phyloP scores from a whole-genome alignment of 2,329 filamentous ascomycete genomes.

The Thielaviopsis punctulata region DNA sequence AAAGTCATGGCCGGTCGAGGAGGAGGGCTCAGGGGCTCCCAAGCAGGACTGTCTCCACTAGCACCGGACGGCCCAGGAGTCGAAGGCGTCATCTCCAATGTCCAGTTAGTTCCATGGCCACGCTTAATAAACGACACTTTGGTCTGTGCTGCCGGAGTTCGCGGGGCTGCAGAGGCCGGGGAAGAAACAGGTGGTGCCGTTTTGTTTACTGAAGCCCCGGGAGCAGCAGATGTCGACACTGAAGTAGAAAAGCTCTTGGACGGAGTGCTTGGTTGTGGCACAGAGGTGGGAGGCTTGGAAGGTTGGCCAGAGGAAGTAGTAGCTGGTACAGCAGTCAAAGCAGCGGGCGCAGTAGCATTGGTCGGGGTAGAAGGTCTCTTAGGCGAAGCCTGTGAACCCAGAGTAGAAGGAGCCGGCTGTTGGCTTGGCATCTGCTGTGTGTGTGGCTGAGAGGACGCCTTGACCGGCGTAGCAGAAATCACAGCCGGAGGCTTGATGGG shows the following conservation, averaged over 20 bases:
- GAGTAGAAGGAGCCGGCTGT: background rate
- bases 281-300: background rate
- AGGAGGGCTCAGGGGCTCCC: slow-evolving; percentile 30
- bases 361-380: background rate
- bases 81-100: slow-evolving; percentile 36
- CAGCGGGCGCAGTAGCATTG: background rate
- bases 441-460: background rate
- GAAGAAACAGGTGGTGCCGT: no score
- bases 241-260: slow-evolving; percentile 2
- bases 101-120: slow-evolving; percentile 40
- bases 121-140: slow-evolving; percentile 16
- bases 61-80: slow-evolving; percentile 29
- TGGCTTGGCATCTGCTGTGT: background rate
- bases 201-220: background rate
- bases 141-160: slow-evolving; percentile 4
- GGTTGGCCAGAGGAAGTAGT: background rate
- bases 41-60: slow-evolving; percentile 33
- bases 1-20: background rate
- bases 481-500: background rate
- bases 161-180: background rate
- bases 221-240: background rate
- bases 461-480: background rate
- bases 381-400: background rate
- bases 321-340: background rate
- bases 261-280: slow-evolving; percentile 5